A percentile compares a stretch with the other conserved stretches of the same genome.
phyloP scores from a whole-genome alignment of 148 eudicot species.

The Fagopyrum tataricum region DNA sequence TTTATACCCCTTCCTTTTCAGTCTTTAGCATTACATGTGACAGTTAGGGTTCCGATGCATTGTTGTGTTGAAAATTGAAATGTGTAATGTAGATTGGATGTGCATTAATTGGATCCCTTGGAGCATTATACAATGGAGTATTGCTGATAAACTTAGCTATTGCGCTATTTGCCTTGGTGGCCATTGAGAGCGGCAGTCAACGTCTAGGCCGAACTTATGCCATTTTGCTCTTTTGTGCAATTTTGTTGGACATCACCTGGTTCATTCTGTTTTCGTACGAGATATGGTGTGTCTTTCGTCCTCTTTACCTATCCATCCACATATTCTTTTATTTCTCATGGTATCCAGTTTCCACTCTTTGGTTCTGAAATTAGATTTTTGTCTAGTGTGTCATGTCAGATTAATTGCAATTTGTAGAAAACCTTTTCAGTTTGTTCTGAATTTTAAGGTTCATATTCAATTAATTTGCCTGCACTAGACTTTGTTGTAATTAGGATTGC shows the following conservation, averaged over 20 bases:
- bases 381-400: neutral
- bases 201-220: conserved; percentile 88
- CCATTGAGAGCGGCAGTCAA: conserved; percentile 93
- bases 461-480: neutral
- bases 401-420: neutral
- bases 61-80: neutral
- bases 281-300: conserved; percentile 50
- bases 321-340: neutral
- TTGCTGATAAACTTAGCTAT: conserved; percentile 61
- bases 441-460: neutral
- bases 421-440: neutral
- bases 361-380: conserved; percentile 2
- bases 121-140: conserved; percentile 76
- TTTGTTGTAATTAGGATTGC: neutral
- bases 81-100: conserved; percentile 55
- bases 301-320: neutral
- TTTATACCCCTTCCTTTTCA: neutral
- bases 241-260: conserved; percentile 69
- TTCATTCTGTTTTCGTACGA: conserved; percentile 66
- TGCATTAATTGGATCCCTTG: conserved; percentile 83
- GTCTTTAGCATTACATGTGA: neutral
- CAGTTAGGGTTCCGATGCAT: neutral
- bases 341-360: neutral
- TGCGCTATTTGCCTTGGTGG: conserved; percentile 80
- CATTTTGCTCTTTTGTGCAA: conserved; percentile 58